Base-by-base conservation (phyloP, 768 basidiomycete genomes). In the Termitomyces titanicus region DNA sequence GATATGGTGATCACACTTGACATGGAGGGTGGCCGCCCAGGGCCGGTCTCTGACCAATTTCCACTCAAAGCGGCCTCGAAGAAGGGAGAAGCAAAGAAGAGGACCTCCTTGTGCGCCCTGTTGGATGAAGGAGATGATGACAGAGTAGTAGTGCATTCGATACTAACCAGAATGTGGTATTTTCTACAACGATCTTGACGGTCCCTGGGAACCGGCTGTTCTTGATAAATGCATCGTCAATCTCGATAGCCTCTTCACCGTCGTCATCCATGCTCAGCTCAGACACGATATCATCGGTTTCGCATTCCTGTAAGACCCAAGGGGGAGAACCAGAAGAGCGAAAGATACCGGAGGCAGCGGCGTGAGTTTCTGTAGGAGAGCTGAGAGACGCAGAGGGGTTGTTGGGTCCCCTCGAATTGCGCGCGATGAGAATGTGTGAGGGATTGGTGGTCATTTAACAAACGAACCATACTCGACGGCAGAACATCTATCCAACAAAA, bases 51-150 rank as follows among this genome's bases (percentile, higher is more conserved):
- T 12, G 89, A 89, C 94, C 94, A 96, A 64, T 90, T 83, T 8
- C 94, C 94, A 62, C 91, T 91, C 45, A 96, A 74, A 9, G 92
- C 87, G 17, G 91, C 92, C 70, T 94, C 88, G 68, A 96, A 96
- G 77, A 96, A 96, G 0, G 94, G 92, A n/a, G 92, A 94, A 4
- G 93, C 89, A 66, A 94, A 96, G 71, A 86, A 89, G 6, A 96
- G 74, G 27, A 96, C 83, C 66, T 95, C 93, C 68, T 92, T 94
- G 72, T 96, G 94, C 0, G 89, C 88, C 91, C 91, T 93, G 65
- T 47, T 53, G 54, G 34, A 40, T 46, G 46, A 43, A 47, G n/a
- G n/a, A 45, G 35, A 57, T 43, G 47, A 51, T 55, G 48, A 38
- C 31, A 34, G 43, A 25, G 33, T 9, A 20, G 33, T 40, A 33